phyloP scores from a whole-genome alignment of 495 filamentous ascomycete species.

The Podospora appendiculata region DNA sequence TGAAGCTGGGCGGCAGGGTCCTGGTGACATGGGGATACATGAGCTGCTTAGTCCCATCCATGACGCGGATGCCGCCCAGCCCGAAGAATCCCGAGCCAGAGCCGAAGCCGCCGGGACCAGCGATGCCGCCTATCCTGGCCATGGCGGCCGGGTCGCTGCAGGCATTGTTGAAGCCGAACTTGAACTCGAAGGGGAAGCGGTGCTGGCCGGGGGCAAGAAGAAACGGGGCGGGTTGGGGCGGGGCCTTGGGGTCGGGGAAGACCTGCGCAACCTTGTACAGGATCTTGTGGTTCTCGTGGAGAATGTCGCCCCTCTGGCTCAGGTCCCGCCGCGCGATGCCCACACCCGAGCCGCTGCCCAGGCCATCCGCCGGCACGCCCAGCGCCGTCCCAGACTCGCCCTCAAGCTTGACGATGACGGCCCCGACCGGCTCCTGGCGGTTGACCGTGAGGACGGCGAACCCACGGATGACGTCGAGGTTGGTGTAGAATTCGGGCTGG shows the following conservation, averaged over 20 bases:
- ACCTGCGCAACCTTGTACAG: slow-evolving; percentile 73
- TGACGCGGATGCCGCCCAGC: slow-evolving; percentile 37
- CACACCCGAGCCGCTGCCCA: slow-evolving; percentile 4
- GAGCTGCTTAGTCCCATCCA: slow-evolving; percentile 44
- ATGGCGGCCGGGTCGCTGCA: slow-evolving; percentile 53
- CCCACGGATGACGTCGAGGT: slow-evolving; percentile 71
- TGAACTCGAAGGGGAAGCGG: slow-evolving; percentile 87
- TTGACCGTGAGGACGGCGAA: slow-evolving; percentile 55
- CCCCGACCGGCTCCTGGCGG: slow-evolving; percentile 59
- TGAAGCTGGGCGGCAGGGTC: slow-evolving; percentile 81
- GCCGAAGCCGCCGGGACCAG: slow-evolving; percentile 26
- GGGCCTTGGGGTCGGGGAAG: slow-evolving; percentile 54
- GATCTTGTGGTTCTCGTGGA: slow-evolving; percentile 51
- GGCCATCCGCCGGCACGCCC: slow-evolving; percentile 21
- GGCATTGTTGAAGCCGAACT: slow-evolving; percentile 87
- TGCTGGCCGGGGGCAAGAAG: slow-evolving; percentile 70
- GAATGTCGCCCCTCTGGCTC: slow-evolving; percentile 22
- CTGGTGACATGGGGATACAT: slow-evolving; percentile 66
- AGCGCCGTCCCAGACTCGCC: slow-evolving; percentile 69
- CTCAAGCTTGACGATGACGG: slow-evolving; percentile 88
- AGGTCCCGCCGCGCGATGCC: slow-evolving; percentile 20
- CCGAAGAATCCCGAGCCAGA: slow-evolving; percentile 27
- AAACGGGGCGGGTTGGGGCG: slow-evolving; percentile 53
- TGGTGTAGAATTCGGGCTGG: slow-evolving; percentile 72
- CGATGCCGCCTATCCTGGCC: slow-evolving; percentile 34